Evolutionary conservation across 2,329 filamentous ascomycete genomes (phyloP), one percentile per base, ranked within the genome.

Genomic region (Pseudogymnoascus sp.): DNA sequence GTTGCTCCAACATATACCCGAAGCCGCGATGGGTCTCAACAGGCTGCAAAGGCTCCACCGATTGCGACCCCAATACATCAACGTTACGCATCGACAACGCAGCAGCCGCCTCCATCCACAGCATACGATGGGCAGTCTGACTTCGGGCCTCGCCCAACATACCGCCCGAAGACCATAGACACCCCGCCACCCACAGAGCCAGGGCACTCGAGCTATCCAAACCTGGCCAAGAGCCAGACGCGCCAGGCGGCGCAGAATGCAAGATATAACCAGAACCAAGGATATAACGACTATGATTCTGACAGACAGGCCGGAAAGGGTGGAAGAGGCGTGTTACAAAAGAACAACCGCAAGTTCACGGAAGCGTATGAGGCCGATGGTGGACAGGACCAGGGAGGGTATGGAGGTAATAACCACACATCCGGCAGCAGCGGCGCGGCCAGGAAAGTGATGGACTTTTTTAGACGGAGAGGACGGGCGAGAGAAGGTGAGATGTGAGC

Each of bases 361-460:
- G 92, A 97, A 70, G 91, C 90, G 1, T 97, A 96, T 73, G 91
- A 96, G 65, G 84, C 86, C 66, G 88, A 91, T 68, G 83, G 84
- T 65, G 87, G 81, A 65, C 84, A 86, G 66, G 88, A 91, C 68
- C 83, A 84, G 64, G 87, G 81, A 65, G 80, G 78, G 62, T 83
- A 84, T 60, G 81, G 78, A 67, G 74, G 75, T 37, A 80, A 81
- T 62, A 84, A 87, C 61, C 87, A 92, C 71, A 69, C 73, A 61
- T 87, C 87, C 33, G 93, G 93, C 50, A 95, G 90, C 74, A 93
- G 87, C 67, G 91, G 91, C 63, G 90, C 92, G 2, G 92, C 92
- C 12, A 88, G 92, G 74, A 87, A 91, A 73, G 94, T 99, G 40
- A 97, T 99, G 92, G 93, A 99, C 77, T 96, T 97, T 76, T 99